A percentile compares a stretch with the other conserved stretches of the same genome.
These are phyloP conservation scores for Zychaea mexicana DNA, from an alignment of 371 early-diverging fungal species.

Conservation along the genomic window DNA sequence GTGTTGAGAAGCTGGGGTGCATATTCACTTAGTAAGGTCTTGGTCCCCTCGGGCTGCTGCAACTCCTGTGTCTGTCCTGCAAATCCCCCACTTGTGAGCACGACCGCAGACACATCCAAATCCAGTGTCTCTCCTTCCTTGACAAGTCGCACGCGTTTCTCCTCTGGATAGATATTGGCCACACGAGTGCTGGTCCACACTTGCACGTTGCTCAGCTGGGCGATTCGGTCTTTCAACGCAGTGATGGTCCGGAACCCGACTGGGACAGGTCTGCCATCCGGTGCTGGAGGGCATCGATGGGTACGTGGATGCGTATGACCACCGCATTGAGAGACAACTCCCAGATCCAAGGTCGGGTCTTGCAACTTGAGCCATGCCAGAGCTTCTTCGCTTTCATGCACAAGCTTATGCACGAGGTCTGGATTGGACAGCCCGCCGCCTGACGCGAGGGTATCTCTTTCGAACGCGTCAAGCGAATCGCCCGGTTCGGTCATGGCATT, in stretches of 20 bases:
- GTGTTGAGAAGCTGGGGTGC: conserved; percentile 67
- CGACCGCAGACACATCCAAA: conserved; percentile 22
- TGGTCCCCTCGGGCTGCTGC: conserved; percentile 21
- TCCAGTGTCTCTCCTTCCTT: conserved; percentile 17
- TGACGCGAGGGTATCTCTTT: conserved; percentile 72
- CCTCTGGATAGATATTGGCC: neutral
- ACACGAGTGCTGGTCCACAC: conserved; percentile 53
- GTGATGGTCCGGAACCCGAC: conserved; percentile 73
- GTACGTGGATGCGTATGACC: conserved; percentile 73
- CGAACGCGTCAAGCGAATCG: conserved; percentile 70
- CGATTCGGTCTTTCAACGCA: conserved; percentile 37
- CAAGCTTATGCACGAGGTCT: conserved; percentile 60
- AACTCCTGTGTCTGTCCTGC: conserved; percentile 26
- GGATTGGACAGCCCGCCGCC: conserved; percentile 66
- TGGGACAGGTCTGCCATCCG: conserved; percentile 60
- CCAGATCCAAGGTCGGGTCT: conserved; percentile 48
- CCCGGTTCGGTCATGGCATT: conserved; percentile 73
- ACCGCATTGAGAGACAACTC: conserved; percentile 77
- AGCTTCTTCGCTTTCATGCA: conserved; percentile 67
- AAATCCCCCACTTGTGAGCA: conserved; percentile 41
- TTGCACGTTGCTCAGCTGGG: conserved; percentile 32
- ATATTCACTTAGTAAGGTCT: conserved; percentile 42
- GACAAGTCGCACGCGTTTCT: conserved; percentile 15
- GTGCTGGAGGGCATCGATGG: conserved; percentile 61
- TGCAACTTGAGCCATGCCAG: conserved; percentile 70